Evolutionary conservation across 495 filamentous ascomycete genomes (phyloP), one percentile per base, ranked within the genome.

Genomic region (Aspergillus indologenus): DNA sequence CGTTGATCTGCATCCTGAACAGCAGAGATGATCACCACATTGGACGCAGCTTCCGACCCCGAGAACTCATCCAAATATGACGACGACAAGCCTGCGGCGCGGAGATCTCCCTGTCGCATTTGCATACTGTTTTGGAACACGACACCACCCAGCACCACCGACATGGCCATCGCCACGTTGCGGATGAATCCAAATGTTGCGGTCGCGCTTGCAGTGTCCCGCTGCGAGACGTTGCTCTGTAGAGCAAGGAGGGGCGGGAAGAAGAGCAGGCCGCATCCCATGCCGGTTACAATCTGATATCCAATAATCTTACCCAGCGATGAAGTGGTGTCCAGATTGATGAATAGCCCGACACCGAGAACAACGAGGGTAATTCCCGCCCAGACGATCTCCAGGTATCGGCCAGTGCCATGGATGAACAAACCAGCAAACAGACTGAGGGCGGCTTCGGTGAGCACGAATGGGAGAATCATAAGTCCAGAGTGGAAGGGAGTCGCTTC

Each of bases 71-170:
- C 54, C 0, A 76, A 61, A 34, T 81, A 18, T 0, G 62, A 53
- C 0, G 61, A 45, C 0, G 74, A 71, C 20, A 85, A 69, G 2
- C 84, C 85, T 14, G 79, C 75, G 5, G 73, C 73, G 3, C 61
- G 55, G 1, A 87, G 74, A 2, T 46, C 60, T 0, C 70, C 43
- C 5, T 66, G 65, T 45, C 67, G 77, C 34, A 64, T 51, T 19
- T 65, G 54, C 85, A 89, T 87, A 45, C 82, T 74, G 54, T 85
- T 84, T 60, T 83, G 80, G 68, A 95, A 95, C 26, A 96, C 84
- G 2, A 92, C 89, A 15, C 88, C 83, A 17, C 91, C 91, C 22
- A 94, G 81, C 20, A 92, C 89, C 23, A 94, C 83, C 7, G 85
- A 86, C 21, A 88, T 81, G 14, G 87, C 79, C 0, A 85, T 90